A percentile compares a stretch with the other conserved stretches of the same genome.
phyloP scores from a whole-genome alignment of 805 yeast species.

The Candida anglica region DNA sequence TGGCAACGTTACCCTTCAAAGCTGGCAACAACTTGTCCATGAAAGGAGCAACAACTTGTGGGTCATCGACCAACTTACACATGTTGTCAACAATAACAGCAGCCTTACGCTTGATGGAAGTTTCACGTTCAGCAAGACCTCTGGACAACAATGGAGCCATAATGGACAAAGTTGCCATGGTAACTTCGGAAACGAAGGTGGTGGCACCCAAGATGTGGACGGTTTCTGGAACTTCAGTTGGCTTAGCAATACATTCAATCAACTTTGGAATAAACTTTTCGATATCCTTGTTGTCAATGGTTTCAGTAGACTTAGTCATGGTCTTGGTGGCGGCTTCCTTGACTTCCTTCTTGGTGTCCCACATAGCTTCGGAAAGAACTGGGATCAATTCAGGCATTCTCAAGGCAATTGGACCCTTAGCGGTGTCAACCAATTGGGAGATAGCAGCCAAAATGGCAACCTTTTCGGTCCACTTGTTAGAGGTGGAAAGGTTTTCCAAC shows the following conservation, averaged over 20 bases:
- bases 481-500: constrained; percentile 58
- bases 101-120: constrained; percentile 98
- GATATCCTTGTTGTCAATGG: constrained; percentile 99
- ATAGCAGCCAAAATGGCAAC: constrained; percentile 83
- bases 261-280: constrained; percentile 98
- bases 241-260: constrained; percentile 94
- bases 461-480: constrained; percentile 98
- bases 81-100: constrained; percentile 99
- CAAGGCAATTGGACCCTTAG: constrained; percentile 92
- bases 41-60: constrained; percentile 99
- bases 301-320: constrained; percentile 93
- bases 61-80: constrained; percentile 99
- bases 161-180: constrained; percentile 98
- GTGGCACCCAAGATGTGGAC: constrained; percentile 99
- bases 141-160: constrained; percentile 98
- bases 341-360: constrained; percentile 99
- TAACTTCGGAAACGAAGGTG: constrained; percentile 98
- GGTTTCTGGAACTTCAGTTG: constrained; percentile 97
- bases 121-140: constrained; percentile 99
- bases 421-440: constrained; percentile 84
- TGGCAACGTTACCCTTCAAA: constrained; percentile 86
- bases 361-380: constrained; percentile 97
- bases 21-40: constrained; percentile 93
- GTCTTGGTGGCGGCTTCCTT: constrained; percentile 95
- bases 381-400: constrained; percentile 99